phyloP scores from a whole-genome alignment of 2,329 filamentous ascomycete genomes.

The Orbilia blumenaviensis region DNA sequence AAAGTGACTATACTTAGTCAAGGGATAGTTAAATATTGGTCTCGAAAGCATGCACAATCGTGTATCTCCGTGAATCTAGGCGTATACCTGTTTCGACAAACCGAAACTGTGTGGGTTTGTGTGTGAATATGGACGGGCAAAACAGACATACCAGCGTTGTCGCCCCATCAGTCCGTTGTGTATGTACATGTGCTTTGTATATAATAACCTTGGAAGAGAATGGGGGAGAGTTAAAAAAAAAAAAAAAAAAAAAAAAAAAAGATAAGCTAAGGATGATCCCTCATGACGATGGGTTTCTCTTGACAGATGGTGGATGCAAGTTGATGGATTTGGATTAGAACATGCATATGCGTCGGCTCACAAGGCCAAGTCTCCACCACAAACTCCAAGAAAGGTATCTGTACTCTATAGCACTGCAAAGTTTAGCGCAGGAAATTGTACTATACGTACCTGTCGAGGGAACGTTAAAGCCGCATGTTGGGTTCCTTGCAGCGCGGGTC shows the following conservation, averaged over 20 bases:
- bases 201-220: too few relatives aligned
- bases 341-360: constrained; percentile 17
- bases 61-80: neutral
- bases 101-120: too few relatives aligned
- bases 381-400: neutral
- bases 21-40: neutral
- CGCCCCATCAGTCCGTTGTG: too few relatives aligned
- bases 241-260: too few relatives aligned
- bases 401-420: neutral
- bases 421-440: neutral
- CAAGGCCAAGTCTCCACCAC: constrained; percentile 10
- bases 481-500: constrained; percentile 16
- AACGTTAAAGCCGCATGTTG: constrained; percentile 12
- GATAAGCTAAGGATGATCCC: neutral
- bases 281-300: neutral
- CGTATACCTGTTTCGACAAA: neutral
- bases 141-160: too few relatives aligned
- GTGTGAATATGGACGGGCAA: too few relatives aligned
- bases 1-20: neutral
- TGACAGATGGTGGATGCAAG: constrained; percentile 8
- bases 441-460: neutral
- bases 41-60: too few relatives aligned
- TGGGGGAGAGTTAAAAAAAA: too few relatives aligned
- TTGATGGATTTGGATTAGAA: constrained; percentile 3
- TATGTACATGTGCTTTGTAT: too few relatives aligned